phyloP scores from a whole-genome alignment of 2,329 filamentous ascomycete species.

The Rutstroemia sp. region DNA sequence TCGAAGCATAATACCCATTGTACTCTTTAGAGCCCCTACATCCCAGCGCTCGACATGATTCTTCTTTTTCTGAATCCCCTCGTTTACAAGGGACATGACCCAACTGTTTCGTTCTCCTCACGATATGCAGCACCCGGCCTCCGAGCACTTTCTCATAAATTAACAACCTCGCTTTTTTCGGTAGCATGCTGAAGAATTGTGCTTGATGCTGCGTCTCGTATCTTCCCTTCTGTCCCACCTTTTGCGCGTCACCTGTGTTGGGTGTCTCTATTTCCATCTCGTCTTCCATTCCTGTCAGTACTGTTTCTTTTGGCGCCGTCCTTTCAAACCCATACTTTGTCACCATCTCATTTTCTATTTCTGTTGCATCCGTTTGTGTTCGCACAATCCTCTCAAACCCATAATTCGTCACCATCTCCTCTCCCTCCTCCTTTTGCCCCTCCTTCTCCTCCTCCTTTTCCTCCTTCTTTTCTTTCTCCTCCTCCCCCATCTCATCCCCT shows the following conservation, averaged over 20 bases:
- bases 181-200: not conserved
- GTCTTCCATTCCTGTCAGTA: not conserved
- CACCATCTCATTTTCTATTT: not conserved
- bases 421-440: not conserved
- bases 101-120: slow-evolving; percentile 11
- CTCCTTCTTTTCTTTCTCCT: not conserved
- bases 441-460: not conserved
- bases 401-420: not conserved
- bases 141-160: slow-evolving; percentile 18
- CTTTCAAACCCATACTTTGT: not conserved
- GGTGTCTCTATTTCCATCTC: not conserved
- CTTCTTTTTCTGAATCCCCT: not conserved
- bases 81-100: slow-evolving; percentile 12
- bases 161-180: slow-evolving; percentile 3
- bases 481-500: not conserved
- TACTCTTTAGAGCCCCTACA: slow-evolving; percentile 17
- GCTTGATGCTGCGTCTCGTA: not conserved
- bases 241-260: not conserved
- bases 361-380: not conserved
- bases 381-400: not conserved
- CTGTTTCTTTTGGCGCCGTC: no score
- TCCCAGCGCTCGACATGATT: slow-evolving; percentile 8
- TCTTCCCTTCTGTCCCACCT: not conserved
- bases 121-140: slow-evolving; percentile 13
- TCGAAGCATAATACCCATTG: not conserved